Evolutionary conservation across 305 asterid species (phyloP), one percentile per base, ranked within the genome.

Genomic region (Fraxinus albicans): DNA sequence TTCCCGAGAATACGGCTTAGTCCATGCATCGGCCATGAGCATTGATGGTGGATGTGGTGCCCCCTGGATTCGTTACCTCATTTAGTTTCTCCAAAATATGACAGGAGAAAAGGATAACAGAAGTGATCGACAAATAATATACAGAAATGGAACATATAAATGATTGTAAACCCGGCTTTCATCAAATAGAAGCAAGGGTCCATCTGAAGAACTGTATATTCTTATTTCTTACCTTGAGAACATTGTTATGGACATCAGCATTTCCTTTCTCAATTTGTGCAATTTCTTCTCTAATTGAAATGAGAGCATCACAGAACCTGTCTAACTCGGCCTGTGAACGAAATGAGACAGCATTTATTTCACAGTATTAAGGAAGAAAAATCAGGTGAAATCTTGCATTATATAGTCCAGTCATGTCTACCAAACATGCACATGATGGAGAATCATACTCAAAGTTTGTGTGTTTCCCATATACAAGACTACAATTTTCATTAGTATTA

Each of bases 41-140:
- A 93, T 79, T 40, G 97, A 92, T 33, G 97, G 99, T 33, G 99
- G 99, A 91, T 95, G 99, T 86, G 99, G 98, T 82, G 99, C 99
- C 35, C 95, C 87, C 99, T 95, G 93, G 55, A 86, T 80, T 47
- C 72, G 55, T 44, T 80, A 79, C 65, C 60, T 23, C 80, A 35
- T 31, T 89, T 80, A 87, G 81, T 79, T 42, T 53, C 83, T 83
- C 72, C 50, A 67, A 33, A 38, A 65, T 35, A 36, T 38, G 63
- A 2, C 3, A 8, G 21, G 44, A 63, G 23, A 76, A 33, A 35
- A 58, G 79, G 47, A 35, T 42, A 55, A 29, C 3, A 73, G 55
- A 69, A 21, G 33, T 55, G 65, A 53, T 77, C 40, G 44, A 79
- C 8, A 44, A 33, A 58, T 42, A 50, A n/a, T 1, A 73, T 3